Conservation (phyloP, 352 stramenopile genomes). For the Globisporangium echinulatum region DNA sequence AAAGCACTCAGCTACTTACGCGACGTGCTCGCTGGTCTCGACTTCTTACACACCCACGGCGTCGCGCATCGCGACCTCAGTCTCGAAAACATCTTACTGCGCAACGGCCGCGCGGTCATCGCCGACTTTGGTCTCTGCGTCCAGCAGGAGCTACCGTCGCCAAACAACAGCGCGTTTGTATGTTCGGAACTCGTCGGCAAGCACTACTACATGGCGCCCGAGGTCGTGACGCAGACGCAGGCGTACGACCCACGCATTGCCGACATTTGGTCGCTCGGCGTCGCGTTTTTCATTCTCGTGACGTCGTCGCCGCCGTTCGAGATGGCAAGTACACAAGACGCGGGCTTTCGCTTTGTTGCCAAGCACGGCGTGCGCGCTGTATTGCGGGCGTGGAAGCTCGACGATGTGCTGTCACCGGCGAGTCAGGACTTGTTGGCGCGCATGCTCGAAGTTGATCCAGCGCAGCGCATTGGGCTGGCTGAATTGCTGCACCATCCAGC, state of each 20-base stretch:
- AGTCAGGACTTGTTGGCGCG: conserved; percentile 68
- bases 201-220: conserved; percentile 96
- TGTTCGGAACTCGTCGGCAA: conserved; percentile 83
- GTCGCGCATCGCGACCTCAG: conserved; percentile 93
- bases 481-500: conserved; percentile 67
- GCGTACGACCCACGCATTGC: conserved; percentile 90
- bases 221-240: conserved; percentile 69
- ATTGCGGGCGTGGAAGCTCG: conserved; percentile 59
- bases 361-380: conserved; percentile 70
- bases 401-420: conserved; percentile 27
- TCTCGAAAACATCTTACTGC: conserved; percentile 96
- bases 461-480: conserved; percentile 44
- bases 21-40: conserved; percentile 61
- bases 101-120: conserved; percentile 46
- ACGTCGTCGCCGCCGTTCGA: conserved; percentile 91
- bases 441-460: conserved; percentile 65
- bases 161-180: conserved; percentile 26
- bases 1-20: conserved; percentile 48
- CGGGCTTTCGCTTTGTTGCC: conserved; percentile 82
- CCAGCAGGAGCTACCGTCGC: conserved; percentile 32
- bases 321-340: conserved; percentile 72
- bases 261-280: conserved; percentile 91
- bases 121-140: conserved; percentile 67
- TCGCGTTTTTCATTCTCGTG: conserved; percentile 94
- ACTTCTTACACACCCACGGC: conserved; percentile 58